Evolutionary conservation across 352 stramenopile genomes (phyloP).

Genomic region (Phytophthora constricta): DNA sequence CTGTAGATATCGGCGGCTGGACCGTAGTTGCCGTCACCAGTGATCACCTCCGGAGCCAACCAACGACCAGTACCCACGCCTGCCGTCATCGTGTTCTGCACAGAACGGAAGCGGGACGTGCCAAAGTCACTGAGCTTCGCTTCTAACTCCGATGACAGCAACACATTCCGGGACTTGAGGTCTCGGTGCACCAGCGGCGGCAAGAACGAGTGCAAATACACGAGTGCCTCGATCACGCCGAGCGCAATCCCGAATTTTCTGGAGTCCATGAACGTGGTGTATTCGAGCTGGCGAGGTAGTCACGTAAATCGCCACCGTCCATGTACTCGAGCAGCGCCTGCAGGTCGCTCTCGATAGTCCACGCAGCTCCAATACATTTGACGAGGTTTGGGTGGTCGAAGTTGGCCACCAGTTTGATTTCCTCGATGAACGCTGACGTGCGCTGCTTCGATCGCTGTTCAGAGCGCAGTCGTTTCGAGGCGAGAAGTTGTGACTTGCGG

Average conservation of each 20-base stretch:
- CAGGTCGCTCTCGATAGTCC: conserved; percentile 52
- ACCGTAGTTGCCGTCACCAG: conserved; percentile 33
- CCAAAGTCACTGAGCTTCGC: conserved; percentile 60
- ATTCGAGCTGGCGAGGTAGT: conserved; percentile 17
- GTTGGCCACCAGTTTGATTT: conserved; percentile 52
- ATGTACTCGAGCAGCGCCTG: conserved; percentile 57
- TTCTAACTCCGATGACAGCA: conserved; percentile 36
- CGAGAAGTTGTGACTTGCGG: conserved; percentile 32
- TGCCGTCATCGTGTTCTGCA: conserved; percentile 43
- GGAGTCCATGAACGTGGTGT: conserved; percentile 22
- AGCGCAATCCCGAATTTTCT: conserved; percentile 43
- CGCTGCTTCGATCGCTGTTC: conserved; percentile 34
- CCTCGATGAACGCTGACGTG: conserved; percentile 43
- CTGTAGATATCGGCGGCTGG: conserved; percentile 55
- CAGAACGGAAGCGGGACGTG: conserved; percentile 43
- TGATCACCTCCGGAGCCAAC: conserved; percentile 56
- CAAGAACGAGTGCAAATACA: conserved; percentile 52
- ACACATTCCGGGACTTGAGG: conserved; percentile 55
- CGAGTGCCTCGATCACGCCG: conserved; percentile 45
- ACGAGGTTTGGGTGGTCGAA: conserved; percentile 58
- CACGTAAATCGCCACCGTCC: conserved; percentile 48
- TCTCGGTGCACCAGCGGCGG: conserved; percentile 45
- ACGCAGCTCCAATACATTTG: conserved; percentile 48
- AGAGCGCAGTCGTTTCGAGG: conserved; percentile 35
- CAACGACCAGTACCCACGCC: conserved; percentile 46